phyloP scores from a whole-genome alignment of 495 filamentous ascomycete genomes.

The Penicillium bialowiezense region DNA sequence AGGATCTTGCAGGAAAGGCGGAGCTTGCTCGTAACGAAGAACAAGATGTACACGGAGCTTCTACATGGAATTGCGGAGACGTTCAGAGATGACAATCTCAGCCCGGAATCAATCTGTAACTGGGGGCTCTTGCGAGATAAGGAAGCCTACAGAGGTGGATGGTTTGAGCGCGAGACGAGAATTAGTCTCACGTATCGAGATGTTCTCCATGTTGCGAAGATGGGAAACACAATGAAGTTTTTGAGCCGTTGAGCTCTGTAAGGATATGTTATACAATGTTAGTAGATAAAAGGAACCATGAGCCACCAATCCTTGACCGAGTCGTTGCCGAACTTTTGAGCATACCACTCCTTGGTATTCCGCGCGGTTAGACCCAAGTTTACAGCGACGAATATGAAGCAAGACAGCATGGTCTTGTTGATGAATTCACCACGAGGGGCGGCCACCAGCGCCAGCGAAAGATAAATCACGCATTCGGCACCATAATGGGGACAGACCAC shows the following conservation, averaged over 20 bases:
- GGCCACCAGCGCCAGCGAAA: conserved; percentile 70
- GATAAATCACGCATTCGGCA: conserved; percentile 80
- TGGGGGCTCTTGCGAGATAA: conserved; percentile 73
- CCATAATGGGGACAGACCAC: conserved; percentile 90
- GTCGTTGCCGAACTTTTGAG: conserved; percentile 68
- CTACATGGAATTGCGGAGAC: conserved; percentile 74
- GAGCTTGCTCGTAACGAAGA: conserved; percentile 73
- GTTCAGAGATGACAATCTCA: conserved; percentile 56
- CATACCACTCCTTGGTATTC: conserved; percentile 78
- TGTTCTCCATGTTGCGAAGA: conserved; percentile 78
- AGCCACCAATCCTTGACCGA: conserved; percentile 66
- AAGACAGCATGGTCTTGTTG: conserved; percentile 73
- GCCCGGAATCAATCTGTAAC: conserved; percentile 67
- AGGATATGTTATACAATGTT: conserved; percentile 1
- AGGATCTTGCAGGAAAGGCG: conserved; percentile 85
- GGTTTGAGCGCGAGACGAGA: conserved; percentile 61
- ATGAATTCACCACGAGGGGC: conserved; percentile 60
- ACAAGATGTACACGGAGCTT: conserved; percentile 64
- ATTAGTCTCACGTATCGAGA: conserved; percentile 91
- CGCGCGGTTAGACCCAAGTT: conserved; percentile 84
- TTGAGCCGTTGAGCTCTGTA: conserved; percentile 32
- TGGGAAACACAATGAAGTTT: conserved; percentile 65
- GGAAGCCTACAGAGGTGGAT: conserved; percentile 53
- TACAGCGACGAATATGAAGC: conserved; percentile 65
- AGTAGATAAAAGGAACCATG: conserved; percentile 82